Percentiles rank a stretch among this genome's conserved stretches.
phyloP scores from a whole-genome alignment of 495 filamentous ascomycete species.

The Evansstolkia leycettana region DNA sequence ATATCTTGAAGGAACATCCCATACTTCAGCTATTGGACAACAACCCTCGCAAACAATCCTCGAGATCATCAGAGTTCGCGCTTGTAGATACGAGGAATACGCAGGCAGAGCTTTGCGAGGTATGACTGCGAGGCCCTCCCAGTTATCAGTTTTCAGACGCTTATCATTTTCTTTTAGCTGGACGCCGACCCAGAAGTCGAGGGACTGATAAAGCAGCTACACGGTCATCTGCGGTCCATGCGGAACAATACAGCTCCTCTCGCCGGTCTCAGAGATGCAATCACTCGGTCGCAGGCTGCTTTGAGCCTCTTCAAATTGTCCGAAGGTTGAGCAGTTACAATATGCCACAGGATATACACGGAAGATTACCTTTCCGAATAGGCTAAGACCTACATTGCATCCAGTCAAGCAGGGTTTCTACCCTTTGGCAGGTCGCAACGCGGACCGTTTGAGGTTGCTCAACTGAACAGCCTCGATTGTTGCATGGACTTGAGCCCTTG shows the following conservation, averaged over 20 bases:
- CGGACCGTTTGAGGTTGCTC: too few relatives aligned
- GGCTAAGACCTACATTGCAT: too few relatives aligned
- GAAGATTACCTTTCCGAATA: too few relatives aligned
- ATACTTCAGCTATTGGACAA: slow-evolving; percentile 25
- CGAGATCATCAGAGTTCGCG: slow-evolving; percentile 13
- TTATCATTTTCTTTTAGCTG: too few relatives aligned
- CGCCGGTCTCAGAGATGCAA: slow-evolving; percentile 36
- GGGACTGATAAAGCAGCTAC: slow-evolving; percentile 31
- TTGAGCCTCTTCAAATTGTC: slow-evolving; percentile 28
- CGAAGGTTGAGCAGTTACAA: slow-evolving; percentile 20
- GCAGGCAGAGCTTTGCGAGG: slow-evolving; percentile 17
- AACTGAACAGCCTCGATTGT: too few relatives aligned
- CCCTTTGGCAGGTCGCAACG: too few relatives aligned
- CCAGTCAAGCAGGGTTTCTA: too few relatives aligned
- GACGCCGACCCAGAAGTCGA: slow-evolving; percentile 26
- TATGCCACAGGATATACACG: background rate
- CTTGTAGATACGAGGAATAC: slow-evolving; percentile 14
- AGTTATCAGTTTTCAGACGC: too few relatives aligned
- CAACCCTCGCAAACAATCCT: slow-evolving; percentile 5
- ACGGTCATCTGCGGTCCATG: slow-evolving; percentile 45
- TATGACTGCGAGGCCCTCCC: slow-evolving; percentile 8
- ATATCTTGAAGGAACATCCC: slow-evolving; percentile 25
- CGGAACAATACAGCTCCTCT: slow-evolving; percentile 41
- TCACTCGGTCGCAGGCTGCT: slow-evolving; percentile 36
- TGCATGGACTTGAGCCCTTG: too few relatives aligned